Conservation (phyloP, 177 flowering plant genomes). For the Vitis hybrid region DNA sequence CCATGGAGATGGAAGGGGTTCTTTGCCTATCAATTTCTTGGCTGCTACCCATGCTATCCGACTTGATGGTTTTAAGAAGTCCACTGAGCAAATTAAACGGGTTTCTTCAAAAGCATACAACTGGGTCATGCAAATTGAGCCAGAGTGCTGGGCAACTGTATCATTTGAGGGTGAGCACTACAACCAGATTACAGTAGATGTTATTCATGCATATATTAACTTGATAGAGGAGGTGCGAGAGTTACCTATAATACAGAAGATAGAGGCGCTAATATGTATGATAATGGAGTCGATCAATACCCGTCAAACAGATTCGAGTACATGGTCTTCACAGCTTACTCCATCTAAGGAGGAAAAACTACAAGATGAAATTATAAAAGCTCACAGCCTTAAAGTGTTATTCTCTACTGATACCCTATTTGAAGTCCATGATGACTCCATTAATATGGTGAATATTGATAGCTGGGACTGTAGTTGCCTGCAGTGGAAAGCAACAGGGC, state of each 20-base stretch:
- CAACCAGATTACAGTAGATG: constrained; percentile 30
- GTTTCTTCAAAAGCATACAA: constrained; percentile 40
- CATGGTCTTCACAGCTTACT: constrained; percentile 35
- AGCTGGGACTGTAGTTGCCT: constrained; percentile 43
- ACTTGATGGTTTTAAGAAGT: constrained; percentile 36
- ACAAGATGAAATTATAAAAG: constrained; percentile 27
- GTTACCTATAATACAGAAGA: constrained; percentile 37
- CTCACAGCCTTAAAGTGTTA: constrained; percentile 34
- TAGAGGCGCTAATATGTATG: constrained; percentile 26
- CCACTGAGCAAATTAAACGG: constrained; percentile 36
- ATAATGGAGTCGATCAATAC: constrained; percentile 32
- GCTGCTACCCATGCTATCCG: constrained; percentile 45
- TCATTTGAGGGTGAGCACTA: constrained; percentile 41
- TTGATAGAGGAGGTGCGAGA: constrained; percentile 38
- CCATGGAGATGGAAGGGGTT: constrained; percentile 42
- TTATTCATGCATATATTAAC: constrained; percentile 25
- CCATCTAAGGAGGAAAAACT: constrained; percentile 43
- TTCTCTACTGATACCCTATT: constrained; percentile 41
- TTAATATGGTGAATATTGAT: constrained; percentile 40
- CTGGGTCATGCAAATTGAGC: constrained; percentile 50
- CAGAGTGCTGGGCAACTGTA: constrained; percentile 44
- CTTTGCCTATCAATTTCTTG: constrained; percentile 31
- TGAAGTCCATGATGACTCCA: constrained; percentile 46
- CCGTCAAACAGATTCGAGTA: constrained; percentile 24
- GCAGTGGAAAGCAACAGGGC: constrained; percentile 43